Evolutionary conservation across 345 rosid species (phyloP), one percentile per base, ranked within the genome.

Genomic region (Bruguiera parviflora): DNA sequence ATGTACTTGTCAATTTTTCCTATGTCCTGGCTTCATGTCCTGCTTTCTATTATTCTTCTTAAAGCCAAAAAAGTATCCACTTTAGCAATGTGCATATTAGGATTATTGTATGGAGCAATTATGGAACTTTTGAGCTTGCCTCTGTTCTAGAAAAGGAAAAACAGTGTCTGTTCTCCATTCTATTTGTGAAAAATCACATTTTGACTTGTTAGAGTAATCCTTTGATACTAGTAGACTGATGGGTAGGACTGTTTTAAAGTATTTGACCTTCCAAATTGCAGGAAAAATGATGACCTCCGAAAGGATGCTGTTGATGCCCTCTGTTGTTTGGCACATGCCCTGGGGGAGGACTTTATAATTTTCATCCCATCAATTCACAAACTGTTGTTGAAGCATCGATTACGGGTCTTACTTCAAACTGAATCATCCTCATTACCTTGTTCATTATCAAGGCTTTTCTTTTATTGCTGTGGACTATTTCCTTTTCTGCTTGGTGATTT

Each of bases 221-320:
- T 43, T 43, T 13, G 1, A 13, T 19, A 13, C 49, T 43, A 13
- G 16, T 13, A 13, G 13, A 19, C 16, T 43, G 18, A 43, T 2
- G 49, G 15, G 18, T 43, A 43, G 49, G 49, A 3, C 49, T 43
- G 49, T 11, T 43, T 13, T 13, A 56, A 58, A 61, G 28, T 35
- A 6, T 46, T 7, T 65, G 22, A 67, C 31, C 11, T 63, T 29
- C 13, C 61, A 43, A 71, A 76, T 70, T 66, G 28, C 85, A 95
- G 99, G 81, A 92, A 87, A 78, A 86, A 81, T 80, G 96, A 86
- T 74, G 99, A 95, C 75, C 85, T 95, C n/a, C 80, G 92, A 55
- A 87, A 90, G 75, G 99, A 95, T 83, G 96, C 96, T 77, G 96
- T 95, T 25, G 96, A 95, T 79, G 98, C 98, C 63, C 91, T 95